Evolutionary conservation across 2,329 filamentous ascomycete genomes (phyloP).

Genomic region (Zasmidium angulare): DNA sequence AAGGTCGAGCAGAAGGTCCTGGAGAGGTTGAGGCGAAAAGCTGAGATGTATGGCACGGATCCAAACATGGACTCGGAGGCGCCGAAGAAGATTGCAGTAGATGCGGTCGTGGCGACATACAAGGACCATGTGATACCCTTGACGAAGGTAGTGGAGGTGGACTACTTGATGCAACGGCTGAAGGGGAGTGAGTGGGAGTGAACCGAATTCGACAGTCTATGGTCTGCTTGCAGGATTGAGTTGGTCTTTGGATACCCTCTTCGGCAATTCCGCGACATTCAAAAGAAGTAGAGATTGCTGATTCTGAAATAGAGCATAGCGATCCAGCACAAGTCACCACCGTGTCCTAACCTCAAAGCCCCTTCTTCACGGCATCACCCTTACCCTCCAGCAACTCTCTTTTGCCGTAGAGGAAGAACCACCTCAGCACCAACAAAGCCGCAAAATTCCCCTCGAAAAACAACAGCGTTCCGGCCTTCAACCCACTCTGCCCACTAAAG

Average conservation of each 20-base stretch:
- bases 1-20: slow-evolving; percentile 90
- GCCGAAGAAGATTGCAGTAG: slow-evolving; percentile 80
- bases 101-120: slow-evolving; percentile 89
- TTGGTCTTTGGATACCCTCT: background rate
- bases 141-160: slow-evolving; percentile 97
- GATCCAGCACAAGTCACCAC: too few relatives aligned
- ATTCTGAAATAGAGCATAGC: too few relatives aligned
- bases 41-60: slow-evolving; percentile 89
- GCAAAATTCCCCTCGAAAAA: slow-evolving; percentile 3
- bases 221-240: background rate
- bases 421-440: slow-evolving; percentile 7
- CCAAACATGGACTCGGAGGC: slow-evolving; percentile 60
- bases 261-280: too few relatives aligned
- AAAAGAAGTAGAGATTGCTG: too few relatives aligned
- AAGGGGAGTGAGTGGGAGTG: slow-evolving; percentile 54
- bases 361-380: background rate
- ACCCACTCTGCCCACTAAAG: slow-evolving; percentile 4
- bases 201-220: background rate
- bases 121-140: slow-evolving; percentile 89
- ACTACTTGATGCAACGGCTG: slow-evolving; percentile 94
- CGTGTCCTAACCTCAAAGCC: background rate
- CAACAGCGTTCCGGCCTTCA: slow-evolving; percentile 6
- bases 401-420: slow-evolving; percentile 9
- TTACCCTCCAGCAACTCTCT: slow-evolving; percentile 10
- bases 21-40: slow-evolving; percentile 82